phyloP scores from a whole-genome alignment of 805 yeast species.

The Brettanomyces naardenensis region DNA sequence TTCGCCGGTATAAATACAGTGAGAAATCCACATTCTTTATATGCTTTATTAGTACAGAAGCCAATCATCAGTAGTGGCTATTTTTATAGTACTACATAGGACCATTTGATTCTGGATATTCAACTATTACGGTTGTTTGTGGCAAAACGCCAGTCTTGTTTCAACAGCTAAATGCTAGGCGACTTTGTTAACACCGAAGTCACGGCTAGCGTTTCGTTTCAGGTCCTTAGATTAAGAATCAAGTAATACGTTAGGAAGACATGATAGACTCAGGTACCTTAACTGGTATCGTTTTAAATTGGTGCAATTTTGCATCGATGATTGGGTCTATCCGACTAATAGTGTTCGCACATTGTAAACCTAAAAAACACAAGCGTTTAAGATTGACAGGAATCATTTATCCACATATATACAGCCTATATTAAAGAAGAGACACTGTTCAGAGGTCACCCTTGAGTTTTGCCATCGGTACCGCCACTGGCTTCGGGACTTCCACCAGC shows the following conservation, averaged over 20 bases:
- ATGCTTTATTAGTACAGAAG: neutral
- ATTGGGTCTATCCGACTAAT: constrained; percentile 34
- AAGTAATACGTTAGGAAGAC: constrained; percentile 28
- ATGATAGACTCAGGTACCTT: constrained; percentile 4
- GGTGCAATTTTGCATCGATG: neutral
- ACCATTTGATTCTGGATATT: constrained; percentile 35
- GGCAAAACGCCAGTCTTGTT: constrained; percentile 16
- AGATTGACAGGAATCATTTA: neutral
- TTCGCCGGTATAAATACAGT: no score
- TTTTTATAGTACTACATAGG: constrained; percentile 35
- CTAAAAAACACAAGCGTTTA: neutral
- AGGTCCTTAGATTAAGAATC: constrained; percentile 56
- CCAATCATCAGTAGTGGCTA: constrained; percentile 72
- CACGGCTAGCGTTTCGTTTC: constrained; percentile 70
- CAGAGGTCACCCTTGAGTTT: no score
- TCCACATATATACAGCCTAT: no score
- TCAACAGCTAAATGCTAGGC: constrained; percentile 58
- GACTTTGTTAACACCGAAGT: constrained; percentile 69
- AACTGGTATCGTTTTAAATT: constrained; percentile 19
- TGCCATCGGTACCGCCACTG: no score
- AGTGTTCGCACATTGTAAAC: constrained; percentile 43
- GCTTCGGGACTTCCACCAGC: no score
- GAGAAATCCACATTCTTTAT: no score
- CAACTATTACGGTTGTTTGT: constrained; percentile 32
- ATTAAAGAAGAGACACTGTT: no score